These are phyloP conservation scores for Schizophyllum commune DNA, from an alignment of 1,284 basidiomycete genomes.

Conservation along the genomic window DNA sequence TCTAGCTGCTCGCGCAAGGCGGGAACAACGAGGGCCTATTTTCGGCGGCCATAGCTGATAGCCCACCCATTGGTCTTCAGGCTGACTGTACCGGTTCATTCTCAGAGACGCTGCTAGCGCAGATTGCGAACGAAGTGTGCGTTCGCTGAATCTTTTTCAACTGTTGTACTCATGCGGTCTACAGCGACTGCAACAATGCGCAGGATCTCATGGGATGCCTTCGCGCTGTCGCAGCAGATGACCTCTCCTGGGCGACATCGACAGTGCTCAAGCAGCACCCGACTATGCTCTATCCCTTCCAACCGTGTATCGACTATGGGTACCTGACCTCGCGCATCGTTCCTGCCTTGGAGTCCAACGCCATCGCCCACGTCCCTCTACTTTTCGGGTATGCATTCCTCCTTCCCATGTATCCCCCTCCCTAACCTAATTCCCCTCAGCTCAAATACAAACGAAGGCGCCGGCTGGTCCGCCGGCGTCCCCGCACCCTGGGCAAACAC, in stretches of 20 bases:
- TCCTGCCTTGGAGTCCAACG: conserved; percentile 23
- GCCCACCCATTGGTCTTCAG: conserved; percentile 25
- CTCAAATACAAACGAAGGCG: conserved; percentile 29
- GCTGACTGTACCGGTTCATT: conserved; percentile 21
- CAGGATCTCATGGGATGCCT: conserved; percentile 21
- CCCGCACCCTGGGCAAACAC: conserved; percentile 26
- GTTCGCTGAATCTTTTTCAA: conserved; percentile 3
- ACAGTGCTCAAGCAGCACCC: conserved; percentile 21
- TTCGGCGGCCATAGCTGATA: conserved; percentile 27
- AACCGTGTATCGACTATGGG: conserved; percentile 24
- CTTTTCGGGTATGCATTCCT: too few species aligned
- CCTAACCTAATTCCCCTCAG: conserved; percentile 13
- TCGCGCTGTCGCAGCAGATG: conserved; percentile 16
- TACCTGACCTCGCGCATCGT: conserved; percentile 23
- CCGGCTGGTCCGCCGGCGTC: conserved; percentile 24
- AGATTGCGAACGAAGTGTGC: conserved; percentile 24
- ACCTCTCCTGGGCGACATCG: conserved; percentile 21
- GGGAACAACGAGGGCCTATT: conserved; percentile 27
- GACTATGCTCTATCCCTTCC: conserved; percentile 23
- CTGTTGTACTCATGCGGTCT: too few species aligned
- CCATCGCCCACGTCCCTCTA: conserved; percentile 25
- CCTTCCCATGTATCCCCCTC: too few species aligned
- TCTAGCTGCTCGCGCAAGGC: conserved; percentile 27
- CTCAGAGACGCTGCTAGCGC: conserved; percentile 21
- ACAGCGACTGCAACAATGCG: conserved; percentile 6